phyloP scores from a whole-genome alignment of 2,329 filamentous ascomycete species.

The Metarhizium humberi region DNA sequence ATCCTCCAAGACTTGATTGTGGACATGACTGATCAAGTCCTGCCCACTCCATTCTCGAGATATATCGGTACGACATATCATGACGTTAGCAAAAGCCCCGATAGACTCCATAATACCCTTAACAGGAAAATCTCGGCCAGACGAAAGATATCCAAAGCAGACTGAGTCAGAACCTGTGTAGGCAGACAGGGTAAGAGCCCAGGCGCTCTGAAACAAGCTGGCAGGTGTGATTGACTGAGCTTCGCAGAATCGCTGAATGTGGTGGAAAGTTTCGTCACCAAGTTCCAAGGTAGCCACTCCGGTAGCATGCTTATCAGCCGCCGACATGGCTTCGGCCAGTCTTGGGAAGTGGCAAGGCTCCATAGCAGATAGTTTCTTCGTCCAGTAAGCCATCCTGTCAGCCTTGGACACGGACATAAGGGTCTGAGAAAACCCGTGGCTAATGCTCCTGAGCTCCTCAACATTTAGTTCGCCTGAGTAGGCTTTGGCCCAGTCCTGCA shows the following conservation, averaged over 20 bases:
- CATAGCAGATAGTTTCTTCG: conserved; percentile 2
- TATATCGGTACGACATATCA: conserved; percentile 15
- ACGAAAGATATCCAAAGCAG: conserved; percentile 8
- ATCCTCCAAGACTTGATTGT: conserved; percentile 34
- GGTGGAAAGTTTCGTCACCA: neutral
- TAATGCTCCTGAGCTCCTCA: neutral
- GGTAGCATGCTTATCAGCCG: neutral
- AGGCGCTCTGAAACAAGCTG: conserved; percentile 6
- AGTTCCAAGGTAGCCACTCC: neutral
- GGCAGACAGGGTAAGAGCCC: conserved; percentile 9
- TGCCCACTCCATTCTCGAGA: neutral
- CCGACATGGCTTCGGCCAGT: neutral
- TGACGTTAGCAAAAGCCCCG: conserved; percentile 8
- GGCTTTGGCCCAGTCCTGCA: conserved; percentile 3
- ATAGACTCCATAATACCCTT: conserved; percentile 3
- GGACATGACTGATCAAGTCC: conserved; percentile 15
- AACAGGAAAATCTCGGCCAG: conserved; percentile 7
- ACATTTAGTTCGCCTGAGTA: conserved; percentile 2
- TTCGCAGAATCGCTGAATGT: conserved; percentile 1
- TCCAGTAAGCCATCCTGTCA: conserved; percentile 8
- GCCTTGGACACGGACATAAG: conserved; percentile 1
- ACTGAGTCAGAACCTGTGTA: conserved; percentile 7
- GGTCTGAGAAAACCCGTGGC: neutral
- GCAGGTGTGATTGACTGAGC: conserved; percentile 3
- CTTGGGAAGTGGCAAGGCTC: conserved; percentile 7